phyloP scores from a whole-genome alignment of 2,329 filamentous ascomycete species.

The Penicillium sclerotigenum region DNA sequence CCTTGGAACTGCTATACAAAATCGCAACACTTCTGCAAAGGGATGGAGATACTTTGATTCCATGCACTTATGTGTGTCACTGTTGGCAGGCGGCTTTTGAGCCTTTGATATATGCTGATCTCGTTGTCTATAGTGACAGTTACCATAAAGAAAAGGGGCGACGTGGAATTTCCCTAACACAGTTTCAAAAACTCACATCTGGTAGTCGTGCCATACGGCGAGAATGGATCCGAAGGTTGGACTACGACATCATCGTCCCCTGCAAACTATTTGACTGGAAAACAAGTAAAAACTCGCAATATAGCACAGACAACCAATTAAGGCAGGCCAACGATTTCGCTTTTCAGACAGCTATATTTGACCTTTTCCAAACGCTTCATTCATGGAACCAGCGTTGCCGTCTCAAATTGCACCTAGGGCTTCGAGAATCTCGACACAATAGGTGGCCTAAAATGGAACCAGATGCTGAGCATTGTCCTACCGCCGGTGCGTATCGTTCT shows the following conservation, averaged over 20 bases:
- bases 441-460: slow-evolving; percentile 12
- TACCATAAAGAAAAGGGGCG: neutral
- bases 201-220: neutral
- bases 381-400: slow-evolving; percentile 5
- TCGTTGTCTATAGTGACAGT: slow-evolving; percentile 10
- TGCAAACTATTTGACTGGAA: slow-evolving; percentile 9
- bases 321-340: slow-evolving; percentile 12
- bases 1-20: neutral
- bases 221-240: slow-evolving; percentile 5
- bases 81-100: slow-evolving; percentile 14
- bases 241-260: slow-evolving; percentile 11
- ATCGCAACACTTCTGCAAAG: neutral
- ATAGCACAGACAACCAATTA: slow-evolving; percentile 7
- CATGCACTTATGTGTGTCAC: slow-evolving; percentile 12
- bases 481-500: neutral
- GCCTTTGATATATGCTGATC: slow-evolving; percentile 9
- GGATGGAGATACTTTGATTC: neutral
- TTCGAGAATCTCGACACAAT: slow-evolving; percentile 1
- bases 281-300: neutral
- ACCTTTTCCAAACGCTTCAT: slow-evolving; percentile 7
- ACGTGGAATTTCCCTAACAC: slow-evolving; percentile 5
- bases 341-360: slow-evolving; percentile 1
- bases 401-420: slow-evolving; percentile 2
- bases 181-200: slow-evolving; percentile 10
- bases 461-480: neutral